These are phyloP conservation scores for Paralagenidium karlingii DNA, from an alignment of 352 stramenopile genomes.

Conservation along the genomic window DNA sequence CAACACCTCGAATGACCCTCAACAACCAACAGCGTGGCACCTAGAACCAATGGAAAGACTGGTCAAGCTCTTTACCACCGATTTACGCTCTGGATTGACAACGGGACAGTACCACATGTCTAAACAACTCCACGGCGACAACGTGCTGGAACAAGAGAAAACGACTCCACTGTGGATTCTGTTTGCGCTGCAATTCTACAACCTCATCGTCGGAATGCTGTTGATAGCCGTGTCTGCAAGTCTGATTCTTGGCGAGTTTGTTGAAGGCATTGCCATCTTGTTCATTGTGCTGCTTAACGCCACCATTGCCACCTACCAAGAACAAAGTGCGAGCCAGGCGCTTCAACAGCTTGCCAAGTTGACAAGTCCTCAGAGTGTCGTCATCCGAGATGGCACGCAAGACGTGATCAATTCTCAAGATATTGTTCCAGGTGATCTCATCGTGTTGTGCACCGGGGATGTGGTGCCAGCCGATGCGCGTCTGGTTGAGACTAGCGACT, in stretches of 20 bases:
- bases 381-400: constrained; percentile 48
- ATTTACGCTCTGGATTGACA: constrained; percentile 29
- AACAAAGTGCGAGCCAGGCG: constrained; percentile 48
- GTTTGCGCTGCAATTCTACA: constrained; percentile 72
- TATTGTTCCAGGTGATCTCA: constrained; percentile 68
- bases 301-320: constrained; percentile 41
- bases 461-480: constrained; percentile 88
- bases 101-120: constrained; percentile 19
- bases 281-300: constrained; percentile 55
- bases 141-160: constrained; percentile 49
- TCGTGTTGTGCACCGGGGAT: constrained; percentile 87
- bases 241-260: constrained; percentile 39
- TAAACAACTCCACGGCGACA: constrained; percentile 22
- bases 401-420: constrained; percentile 49
- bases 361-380: constrained; percentile 45
- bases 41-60: constrained; percentile 25
- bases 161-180: constrained; percentile 41
- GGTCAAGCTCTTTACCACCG: constrained; percentile 34
- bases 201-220: constrained; percentile 59
- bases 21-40: constrained; percentile 47
- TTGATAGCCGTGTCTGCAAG: constrained; percentile 41
- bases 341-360: constrained; percentile 42
- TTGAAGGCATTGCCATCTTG: constrained; percentile 60
- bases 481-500: constrained; percentile 71
- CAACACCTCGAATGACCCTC: constrained; percentile 29